These are phyloP conservation scores for Alternaria novae-zelandiae DNA, from an alignment of 2,329 filamentous ascomycete species.

Conservation along the genomic window DNA sequence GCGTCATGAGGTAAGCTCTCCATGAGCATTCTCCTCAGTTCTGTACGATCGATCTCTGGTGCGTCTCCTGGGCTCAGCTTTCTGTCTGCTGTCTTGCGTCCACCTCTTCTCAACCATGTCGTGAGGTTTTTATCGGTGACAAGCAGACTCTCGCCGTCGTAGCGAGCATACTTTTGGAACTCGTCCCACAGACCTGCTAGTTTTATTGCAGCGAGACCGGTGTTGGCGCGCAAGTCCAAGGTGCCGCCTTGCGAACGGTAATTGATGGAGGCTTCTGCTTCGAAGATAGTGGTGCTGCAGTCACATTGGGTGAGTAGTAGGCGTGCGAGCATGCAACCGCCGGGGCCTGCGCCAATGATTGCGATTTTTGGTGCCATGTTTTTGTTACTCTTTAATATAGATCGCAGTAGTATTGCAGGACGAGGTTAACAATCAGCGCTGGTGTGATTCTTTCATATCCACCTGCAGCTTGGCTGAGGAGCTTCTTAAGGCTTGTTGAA, in stretches of 20 bases:
- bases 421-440: neutral
- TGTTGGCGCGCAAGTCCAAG: slow-evolving; percentile 60
- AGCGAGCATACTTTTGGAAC: slow-evolving; percentile 53
- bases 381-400: neutral
- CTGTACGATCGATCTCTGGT: slow-evolving; percentile 35
- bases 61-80: slow-evolving; percentile 19
- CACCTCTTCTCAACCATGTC: slow-evolving; percentile 27
- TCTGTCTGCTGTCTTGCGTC: slow-evolving; percentile 11
- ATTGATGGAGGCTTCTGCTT: slow-evolving; percentile 41
- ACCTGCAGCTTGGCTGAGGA: neutral
- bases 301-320: slow-evolving; percentile 54
- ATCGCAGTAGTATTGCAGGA: neutral
- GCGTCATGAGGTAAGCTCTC: slow-evolving; percentile 27
- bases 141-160: slow-evolving; percentile 52
- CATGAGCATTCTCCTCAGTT: slow-evolving; percentile 30
- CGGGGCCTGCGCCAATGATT: slow-evolving; percentile 50
- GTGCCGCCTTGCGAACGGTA: slow-evolving; percentile 52
- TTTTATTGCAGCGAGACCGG: slow-evolving; percentile 59
- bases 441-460: neutral
- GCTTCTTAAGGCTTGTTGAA: neutral
- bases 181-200: slow-evolving; percentile 58
- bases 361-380: slow-evolving; percentile 39
- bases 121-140: slow-evolving; percentile 48
- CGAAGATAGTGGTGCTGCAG: slow-evolving; percentile 58
- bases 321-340: slow-evolving; percentile 60